phyloP scores from a whole-genome alignment of 495 filamentous ascomycete species.

The Sabuloglossum arenarium region DNA sequence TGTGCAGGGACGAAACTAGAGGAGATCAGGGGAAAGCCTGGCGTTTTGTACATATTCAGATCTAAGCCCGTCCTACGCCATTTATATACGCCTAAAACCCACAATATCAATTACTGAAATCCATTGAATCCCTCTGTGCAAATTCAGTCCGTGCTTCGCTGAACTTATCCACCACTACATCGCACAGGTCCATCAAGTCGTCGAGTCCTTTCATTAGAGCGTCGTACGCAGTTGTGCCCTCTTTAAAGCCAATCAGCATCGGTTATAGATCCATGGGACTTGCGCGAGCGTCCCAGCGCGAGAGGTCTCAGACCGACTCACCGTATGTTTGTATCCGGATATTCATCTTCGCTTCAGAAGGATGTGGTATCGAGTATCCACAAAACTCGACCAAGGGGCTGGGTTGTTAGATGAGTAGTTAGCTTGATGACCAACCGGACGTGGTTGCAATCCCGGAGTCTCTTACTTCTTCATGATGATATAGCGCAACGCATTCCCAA shows the following conservation, averaged over 20 bases:
- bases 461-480: conserved; percentile 95
- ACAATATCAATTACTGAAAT: conserved; percentile 12
- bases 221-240: conserved; percentile 57
- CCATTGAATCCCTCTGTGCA: conserved; percentile 14
- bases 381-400: conserved; percentile 94
- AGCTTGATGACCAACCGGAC: not conserved
- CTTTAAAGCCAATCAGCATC: conserved; percentile 20
- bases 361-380: conserved; percentile 94
- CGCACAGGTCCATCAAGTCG: conserved; percentile 76
- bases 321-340: conserved; percentile 90
- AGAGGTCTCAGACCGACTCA: conserved; percentile 24
- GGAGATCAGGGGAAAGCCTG: not conserved
- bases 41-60: conserved; percentile 3
- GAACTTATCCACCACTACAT: conserved; percentile 79
- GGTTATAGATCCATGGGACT: not conserved
- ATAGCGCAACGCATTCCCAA: conserved; percentile 84
- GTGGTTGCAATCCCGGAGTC: not conserved
- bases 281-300: no score
- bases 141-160: conserved; percentile 41
- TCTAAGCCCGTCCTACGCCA: not conserved
- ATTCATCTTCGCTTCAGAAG: conserved; percentile 91
- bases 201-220: conserved; percentile 76
- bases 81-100: conserved; percentile 12
- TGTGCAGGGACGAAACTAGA: conserved; percentile 29
- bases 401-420: conserved; percentile 4